These are phyloP conservation scores for Hypocrella siamensis DNA, from an alignment of 2,329 filamentous ascomycete genomes.

Conservation along the genomic window DNA sequence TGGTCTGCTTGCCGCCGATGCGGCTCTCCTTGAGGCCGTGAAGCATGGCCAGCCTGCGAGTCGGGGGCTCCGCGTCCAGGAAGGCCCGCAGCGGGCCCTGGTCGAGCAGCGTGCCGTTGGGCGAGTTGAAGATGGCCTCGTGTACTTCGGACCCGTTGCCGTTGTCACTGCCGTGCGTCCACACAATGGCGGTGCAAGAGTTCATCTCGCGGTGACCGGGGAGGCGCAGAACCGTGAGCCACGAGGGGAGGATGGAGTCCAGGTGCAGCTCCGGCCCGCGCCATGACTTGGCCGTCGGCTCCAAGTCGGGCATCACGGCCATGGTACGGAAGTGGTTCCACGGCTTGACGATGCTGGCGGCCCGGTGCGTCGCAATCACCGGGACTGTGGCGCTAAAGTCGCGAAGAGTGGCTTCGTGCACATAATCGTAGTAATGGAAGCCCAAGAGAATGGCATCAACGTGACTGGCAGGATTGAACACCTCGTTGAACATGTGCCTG, in stretches of 20 bases:
- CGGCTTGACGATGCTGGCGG: slow-evolving; percentile 4
- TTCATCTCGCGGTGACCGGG: slow-evolving; percentile 6
- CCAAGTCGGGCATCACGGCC: slow-evolving; percentile 2
- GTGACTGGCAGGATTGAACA: slow-evolving; percentile 5
- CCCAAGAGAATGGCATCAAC: slow-evolving; percentile 4
- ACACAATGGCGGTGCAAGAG: slow-evolving; percentile 4
- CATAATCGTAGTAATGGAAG: slow-evolving; percentile 5
- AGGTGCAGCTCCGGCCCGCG: slow-evolving; percentile 2
- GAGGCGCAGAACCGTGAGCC: slow-evolving; percentile 5
- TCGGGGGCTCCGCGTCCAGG: slow-evolving; percentile 3
- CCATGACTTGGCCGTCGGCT: slow-evolving; percentile 1
- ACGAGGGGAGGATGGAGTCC: slow-evolving; percentile 2
- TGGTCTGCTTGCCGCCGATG: slow-evolving; percentile 5
- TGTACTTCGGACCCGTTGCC: slow-evolving; percentile 2
- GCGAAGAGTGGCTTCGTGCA: slow-evolving; percentile 5
- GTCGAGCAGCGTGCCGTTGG: slow-evolving; percentile 3
- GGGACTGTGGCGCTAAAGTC: slow-evolving; percentile 3
- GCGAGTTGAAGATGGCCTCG: slow-evolving; percentile 3
- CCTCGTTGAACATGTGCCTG: slow-evolving; percentile 5
- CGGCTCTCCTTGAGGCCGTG: slow-evolving; percentile 5
- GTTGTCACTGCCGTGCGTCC: slow-evolving; percentile 2
- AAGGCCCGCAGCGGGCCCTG: slow-evolving; percentile 4
- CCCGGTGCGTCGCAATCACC: slow-evolving; percentile 4
- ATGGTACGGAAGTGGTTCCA: slow-evolving; percentile 5
- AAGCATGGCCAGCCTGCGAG: slow-evolving; percentile 4